Evolutionary conservation across 2,329 filamentous ascomycete species (phyloP).

Genomic region (Aspergillus bombycis): DNA sequence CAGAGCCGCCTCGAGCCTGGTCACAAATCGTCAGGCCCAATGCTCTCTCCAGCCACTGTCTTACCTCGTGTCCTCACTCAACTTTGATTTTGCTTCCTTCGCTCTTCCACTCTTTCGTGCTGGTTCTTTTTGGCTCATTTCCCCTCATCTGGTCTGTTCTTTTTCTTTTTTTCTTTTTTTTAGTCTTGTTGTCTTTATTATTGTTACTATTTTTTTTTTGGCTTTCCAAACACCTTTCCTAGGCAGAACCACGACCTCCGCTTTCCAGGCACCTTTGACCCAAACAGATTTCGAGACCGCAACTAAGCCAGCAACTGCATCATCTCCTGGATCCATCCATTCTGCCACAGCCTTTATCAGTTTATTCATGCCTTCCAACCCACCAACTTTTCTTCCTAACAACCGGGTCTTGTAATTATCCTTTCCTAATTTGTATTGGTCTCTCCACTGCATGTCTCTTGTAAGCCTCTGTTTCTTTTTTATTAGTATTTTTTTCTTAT

Average conservation of each 20-base stretch:
- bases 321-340: conserved; percentile 11
- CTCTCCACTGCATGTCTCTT: background rate
- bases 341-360: conserved; percentile 13
- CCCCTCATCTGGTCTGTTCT: conserved; percentile 2
- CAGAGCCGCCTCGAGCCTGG: conserved; percentile 21
- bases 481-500: background rate
- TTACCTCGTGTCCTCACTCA: conserved; percentile 12
- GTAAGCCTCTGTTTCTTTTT: background rate
- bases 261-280: conserved; percentile 7
- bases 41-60: conserved; percentile 18
- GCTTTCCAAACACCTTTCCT: background rate
- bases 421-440: background rate
- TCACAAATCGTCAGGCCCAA: conserved; percentile 12
- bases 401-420: background rate
- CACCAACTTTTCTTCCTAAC: conserved; percentile 7
- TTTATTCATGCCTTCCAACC: conserved; percentile 18
- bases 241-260: background rate
- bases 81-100: conserved; percentile 4
- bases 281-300: conserved; percentile 5
- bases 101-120: background rate
- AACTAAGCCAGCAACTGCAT: background rate
- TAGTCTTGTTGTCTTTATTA: background rate
- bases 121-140: background rate
- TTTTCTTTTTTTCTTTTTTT: conserved; percentile 6
- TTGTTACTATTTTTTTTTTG: conserved; percentile 1